Conservation (phyloP, 2,329 filamentous ascomycete species). For the Fusarium devonianum region DNA sequence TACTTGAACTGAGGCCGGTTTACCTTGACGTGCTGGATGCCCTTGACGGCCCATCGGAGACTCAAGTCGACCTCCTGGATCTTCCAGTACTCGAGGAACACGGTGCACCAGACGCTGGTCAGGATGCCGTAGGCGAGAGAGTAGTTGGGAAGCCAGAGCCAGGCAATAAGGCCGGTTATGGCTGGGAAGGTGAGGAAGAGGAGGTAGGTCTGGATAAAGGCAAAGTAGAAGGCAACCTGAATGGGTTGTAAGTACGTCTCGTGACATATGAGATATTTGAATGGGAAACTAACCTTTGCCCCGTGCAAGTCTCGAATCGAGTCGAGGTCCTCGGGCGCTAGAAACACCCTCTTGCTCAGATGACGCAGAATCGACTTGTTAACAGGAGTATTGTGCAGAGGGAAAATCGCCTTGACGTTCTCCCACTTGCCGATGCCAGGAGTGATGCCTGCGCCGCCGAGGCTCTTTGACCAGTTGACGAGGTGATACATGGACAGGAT, state of each 20-base stretch:
- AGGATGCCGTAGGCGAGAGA: conserved; percentile 73
- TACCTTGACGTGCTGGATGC: conserved; percentile 71
- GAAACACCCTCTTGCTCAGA: conserved; percentile 60
- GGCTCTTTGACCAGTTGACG: conserved; percentile 62
- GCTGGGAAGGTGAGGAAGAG: conserved; percentile 75
- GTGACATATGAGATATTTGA: fast-evolving
- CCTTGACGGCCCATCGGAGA: conserved; percentile 75
- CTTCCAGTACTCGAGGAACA: conserved; percentile 84
- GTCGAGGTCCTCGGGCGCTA: conserved; percentile 62
- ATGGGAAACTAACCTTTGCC: conserved; percentile 54
- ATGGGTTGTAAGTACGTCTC: fast-evolving
- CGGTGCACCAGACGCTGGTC: conserved; percentile 73
- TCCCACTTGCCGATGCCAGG: conserved; percentile 65
- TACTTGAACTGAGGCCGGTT: conserved; percentile 70
- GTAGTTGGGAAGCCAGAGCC: conserved; percentile 73
- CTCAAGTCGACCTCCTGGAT: conserved; percentile 75
- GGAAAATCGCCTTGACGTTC: conserved; percentile 67
- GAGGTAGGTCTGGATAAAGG: conserved; percentile 81
- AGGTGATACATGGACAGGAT: conserved; percentile 75
- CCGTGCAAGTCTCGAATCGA: conserved; percentile 68
- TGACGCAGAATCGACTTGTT: conserved; percentile 66
- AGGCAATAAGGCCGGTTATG: conserved; percentile 70
- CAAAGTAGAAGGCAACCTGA: conserved; percentile 79
- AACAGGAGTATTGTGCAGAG: conserved; percentile 64
- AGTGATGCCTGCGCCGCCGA: conserved; percentile 69